These are phyloP conservation scores for Arabidopsis suecica DNA, from an alignment of 345 rosid genomes.

Conservation along the genomic window DNA sequence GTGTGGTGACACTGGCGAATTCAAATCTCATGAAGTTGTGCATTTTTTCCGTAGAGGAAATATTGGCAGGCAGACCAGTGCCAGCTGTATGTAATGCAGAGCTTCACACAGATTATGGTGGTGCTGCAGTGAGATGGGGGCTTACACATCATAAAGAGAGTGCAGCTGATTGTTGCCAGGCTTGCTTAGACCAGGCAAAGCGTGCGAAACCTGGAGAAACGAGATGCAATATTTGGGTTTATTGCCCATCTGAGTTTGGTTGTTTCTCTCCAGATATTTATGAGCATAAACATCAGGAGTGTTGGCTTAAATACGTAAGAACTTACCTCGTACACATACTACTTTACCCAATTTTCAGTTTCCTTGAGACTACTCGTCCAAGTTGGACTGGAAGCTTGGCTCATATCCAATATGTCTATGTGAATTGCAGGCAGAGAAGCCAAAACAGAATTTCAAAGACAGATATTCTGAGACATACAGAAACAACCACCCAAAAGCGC, in stretches of 20 bases:
- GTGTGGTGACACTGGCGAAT: constrained; percentile 15
- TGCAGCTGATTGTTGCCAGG: constrained; percentile 98
- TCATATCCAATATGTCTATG: constrained; percentile 14
- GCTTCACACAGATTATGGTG: constrained; percentile 92
- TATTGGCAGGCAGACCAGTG: constrained; percentile 86
- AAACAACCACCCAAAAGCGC: constrained; percentile 81
- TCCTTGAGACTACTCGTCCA: constrained; percentile 8
- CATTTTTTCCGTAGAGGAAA: constrained; percentile 57
- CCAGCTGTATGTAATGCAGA: constrained; percentile 79
- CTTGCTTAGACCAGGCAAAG: constrained; percentile 91
- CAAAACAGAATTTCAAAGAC: constrained; percentile 75
- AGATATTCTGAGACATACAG: constrained; percentile 77
- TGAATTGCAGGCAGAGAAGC: constrained; percentile 78
- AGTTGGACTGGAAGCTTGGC: not conserved
- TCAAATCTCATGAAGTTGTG: constrained; percentile 27
- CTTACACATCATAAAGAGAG: constrained; percentile 93
- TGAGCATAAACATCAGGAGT: constrained; percentile 80
- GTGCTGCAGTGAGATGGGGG: constrained; percentile 97
- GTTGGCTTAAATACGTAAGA: constrained; percentile 97
- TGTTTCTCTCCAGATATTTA: constrained; percentile 93
- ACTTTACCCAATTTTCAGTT: constrained; percentile 13
- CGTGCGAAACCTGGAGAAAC: constrained; percentile 76
- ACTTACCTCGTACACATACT: not conserved
- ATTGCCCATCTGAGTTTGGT: constrained; percentile 86
- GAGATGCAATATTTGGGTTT: constrained; percentile 97